Conservation (phyloP, 345 rosid species). For the Orychophragmus violaceus region DNA sequence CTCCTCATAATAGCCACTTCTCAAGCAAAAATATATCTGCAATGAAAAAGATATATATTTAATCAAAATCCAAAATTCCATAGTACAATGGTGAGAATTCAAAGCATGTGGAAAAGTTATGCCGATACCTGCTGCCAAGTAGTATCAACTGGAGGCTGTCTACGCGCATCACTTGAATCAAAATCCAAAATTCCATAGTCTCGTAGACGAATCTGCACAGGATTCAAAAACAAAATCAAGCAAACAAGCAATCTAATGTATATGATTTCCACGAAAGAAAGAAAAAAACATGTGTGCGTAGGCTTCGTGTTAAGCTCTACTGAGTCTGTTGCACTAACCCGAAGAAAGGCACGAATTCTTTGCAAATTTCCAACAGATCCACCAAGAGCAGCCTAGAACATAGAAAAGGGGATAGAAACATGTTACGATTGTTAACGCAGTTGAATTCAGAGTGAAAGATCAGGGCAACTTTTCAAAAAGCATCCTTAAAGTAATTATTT, state of each 20-base stretch:
- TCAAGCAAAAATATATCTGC: conserved; percentile 94
- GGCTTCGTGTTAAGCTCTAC: conserved; percentile 5
- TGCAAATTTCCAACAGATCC: conserved; percentile 97
- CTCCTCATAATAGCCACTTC: conserved; percentile 92
- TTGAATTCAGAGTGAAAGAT: conserved; percentile 5
- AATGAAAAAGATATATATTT: conserved; percentile 9
- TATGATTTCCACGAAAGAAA: background rate
- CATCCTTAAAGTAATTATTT: background rate
- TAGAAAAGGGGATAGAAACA: background rate
- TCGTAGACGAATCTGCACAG: conserved; percentile 75
- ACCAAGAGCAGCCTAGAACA: conserved; percentile 86
- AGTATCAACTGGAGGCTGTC: conserved; percentile 99
- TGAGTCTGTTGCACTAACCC: conserved; percentile 52
- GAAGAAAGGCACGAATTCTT: conserved; percentile 85
- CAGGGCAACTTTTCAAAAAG: background rate
- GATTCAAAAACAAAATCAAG: conserved; percentile 9
- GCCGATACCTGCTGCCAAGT: conserved; percentile 96
- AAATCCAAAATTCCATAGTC: conserved; percentile 94
- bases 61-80: too few relatives aligned
- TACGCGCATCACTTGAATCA: conserved; percentile 73
- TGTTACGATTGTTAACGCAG: conserved; percentile 8
- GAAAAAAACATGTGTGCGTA: background rate
- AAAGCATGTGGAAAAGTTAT: conserved; percentile 10
- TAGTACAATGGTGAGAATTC: background rate
- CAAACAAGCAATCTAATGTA: conserved; percentile 9